Conservation (phyloP, 345 rosid species). For the Angophora floribunda region DNA sequence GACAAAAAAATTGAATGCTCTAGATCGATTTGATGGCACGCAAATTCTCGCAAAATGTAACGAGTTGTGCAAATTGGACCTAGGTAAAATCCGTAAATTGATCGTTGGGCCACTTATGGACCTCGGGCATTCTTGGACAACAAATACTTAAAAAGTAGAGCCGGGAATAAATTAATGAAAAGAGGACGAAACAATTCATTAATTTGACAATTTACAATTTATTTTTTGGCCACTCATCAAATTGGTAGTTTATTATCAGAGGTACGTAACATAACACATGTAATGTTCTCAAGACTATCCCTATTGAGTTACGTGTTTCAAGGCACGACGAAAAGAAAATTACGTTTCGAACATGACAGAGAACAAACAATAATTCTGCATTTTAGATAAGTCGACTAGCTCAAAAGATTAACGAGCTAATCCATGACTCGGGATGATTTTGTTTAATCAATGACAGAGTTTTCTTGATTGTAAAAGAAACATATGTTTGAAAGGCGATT, state of each 20-base stretch:
- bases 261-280: neutral
- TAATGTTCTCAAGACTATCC: neutral
- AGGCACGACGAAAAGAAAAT: neutral
- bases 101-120: no score
- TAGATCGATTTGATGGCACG: neutral
- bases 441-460: neutral
- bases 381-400: neutral
- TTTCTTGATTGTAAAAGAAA: neutral
- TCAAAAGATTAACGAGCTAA: neutral
- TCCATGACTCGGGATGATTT: neutral
- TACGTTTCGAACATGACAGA: neutral
- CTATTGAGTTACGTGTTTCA: neutral
- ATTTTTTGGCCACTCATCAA: neutral
- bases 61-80: neutral
- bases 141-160: no score
- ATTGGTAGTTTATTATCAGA: neutral
- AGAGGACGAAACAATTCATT: neutral
- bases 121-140: no score
- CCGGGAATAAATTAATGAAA: neutral
- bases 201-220: neutral
- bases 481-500: neutral
- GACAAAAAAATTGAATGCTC: neutral
- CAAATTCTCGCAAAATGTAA: neutral
- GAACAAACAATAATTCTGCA: neutral
- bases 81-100: no score